A percentile compares a stretch with the other conserved stretches of the same genome.
Evolutionary conservation across 352 stramenopile genomes (phyloP).

Genomic region (Globisporangium parvum): DNA sequence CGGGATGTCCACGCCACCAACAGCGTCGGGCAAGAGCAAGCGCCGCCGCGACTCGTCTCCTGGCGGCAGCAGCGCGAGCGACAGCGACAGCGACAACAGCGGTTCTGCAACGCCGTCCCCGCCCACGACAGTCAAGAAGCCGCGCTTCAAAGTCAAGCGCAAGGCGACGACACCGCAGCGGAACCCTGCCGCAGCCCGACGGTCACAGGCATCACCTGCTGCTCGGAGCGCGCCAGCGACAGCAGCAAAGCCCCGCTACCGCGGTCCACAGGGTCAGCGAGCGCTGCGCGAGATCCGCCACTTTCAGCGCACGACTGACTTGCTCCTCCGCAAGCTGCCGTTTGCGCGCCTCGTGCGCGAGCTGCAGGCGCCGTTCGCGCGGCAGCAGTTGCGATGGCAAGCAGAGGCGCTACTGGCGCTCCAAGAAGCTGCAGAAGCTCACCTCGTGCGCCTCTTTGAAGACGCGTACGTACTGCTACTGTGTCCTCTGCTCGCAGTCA

Average conservation of each 20-base stretch:
- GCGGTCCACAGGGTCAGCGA: conserved; percentile 38
- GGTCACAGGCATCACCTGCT: not conserved
- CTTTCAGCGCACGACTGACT: conserved; percentile 93
- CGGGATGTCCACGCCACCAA: conserved; percentile 15
- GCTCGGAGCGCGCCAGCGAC: conserved; percentile 1
- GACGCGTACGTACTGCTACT: conserved; percentile 60
- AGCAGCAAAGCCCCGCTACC: conserved; percentile 45
- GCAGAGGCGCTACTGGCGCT: conserved; percentile 89
- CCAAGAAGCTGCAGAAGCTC: conserved; percentile 92
- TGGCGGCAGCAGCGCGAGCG: not conserved
- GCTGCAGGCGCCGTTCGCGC: conserved; percentile 87
- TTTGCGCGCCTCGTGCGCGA: conserved; percentile 95
- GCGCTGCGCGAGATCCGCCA: conserved; percentile 95
- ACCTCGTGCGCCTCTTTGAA: conserved; percentile 95
- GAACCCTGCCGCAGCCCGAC: not conserved
- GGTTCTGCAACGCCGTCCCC: conserved; percentile 2
- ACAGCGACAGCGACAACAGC: not conserved
- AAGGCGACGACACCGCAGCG: conserved; percentile 13
- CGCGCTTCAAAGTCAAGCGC: conserved; percentile 11
- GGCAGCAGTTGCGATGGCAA: conserved; percentile 85
- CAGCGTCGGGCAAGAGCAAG: conserved; percentile 17
- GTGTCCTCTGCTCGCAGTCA: no score
- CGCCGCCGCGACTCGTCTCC: conserved; percentile 6
- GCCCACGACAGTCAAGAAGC: conserved; percentile 14
- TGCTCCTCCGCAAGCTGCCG: conserved; percentile 95